Percentiles rank a stretch among this genome's conserved stretches.
These are phyloP conservation scores for Psilocybe subaeruginosa DNA, from an alignment of 768 basidiomycete genomes.

Conservation along the genomic window DNA sequence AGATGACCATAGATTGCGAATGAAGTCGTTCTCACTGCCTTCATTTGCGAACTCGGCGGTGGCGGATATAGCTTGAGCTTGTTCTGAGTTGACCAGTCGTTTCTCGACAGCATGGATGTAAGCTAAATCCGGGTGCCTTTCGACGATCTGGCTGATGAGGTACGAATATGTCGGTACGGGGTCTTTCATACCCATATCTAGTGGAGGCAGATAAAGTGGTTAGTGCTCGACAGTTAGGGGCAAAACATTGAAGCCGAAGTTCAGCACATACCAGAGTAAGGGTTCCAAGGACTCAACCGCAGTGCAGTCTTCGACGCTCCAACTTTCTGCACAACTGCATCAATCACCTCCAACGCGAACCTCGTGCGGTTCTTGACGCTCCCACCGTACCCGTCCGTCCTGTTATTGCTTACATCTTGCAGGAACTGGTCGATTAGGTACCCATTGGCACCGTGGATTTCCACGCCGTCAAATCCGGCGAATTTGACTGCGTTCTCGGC, in stretches of 20 bases:
- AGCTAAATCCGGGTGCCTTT: conserved; percentile 44
- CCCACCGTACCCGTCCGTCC: conserved; percentile 73
- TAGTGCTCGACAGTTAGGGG: background rate
- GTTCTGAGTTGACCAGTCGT: conserved; percentile 16
- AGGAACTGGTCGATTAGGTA: conserved; percentile 66
- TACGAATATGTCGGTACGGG: conserved; percentile 59
- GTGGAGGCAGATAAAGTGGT: background rate
- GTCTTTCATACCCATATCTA: conserved; percentile 56
- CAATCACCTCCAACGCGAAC: conserved; percentile 58
- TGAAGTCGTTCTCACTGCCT: conserved; percentile 39
- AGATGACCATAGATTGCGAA: conserved; percentile 49
- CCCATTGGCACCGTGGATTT: conserved; percentile 49
- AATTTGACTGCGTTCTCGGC: conserved; percentile 55
- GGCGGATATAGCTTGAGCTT: conserved; percentile 2
- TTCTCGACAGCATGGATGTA: conserved; percentile 58
- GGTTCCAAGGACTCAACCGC: conserved; percentile 60
- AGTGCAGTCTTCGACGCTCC: conserved; percentile 58
- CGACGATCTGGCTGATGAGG: conserved; percentile 42
- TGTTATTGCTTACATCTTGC: conserved; percentile 55
- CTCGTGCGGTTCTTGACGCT: conserved; percentile 59
- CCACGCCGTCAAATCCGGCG: conserved; percentile 72
- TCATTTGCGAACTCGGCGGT: conserved; percentile 12
- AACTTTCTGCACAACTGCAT: conserved; percentile 51
- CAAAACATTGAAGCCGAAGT: background rate
- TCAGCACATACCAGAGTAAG: conserved; percentile 34